These are phyloP conservation scores for Rhizopogon vesiculosus DNA, from an alignment of 768 basidiomycete species.

Conservation along the genomic window DNA sequence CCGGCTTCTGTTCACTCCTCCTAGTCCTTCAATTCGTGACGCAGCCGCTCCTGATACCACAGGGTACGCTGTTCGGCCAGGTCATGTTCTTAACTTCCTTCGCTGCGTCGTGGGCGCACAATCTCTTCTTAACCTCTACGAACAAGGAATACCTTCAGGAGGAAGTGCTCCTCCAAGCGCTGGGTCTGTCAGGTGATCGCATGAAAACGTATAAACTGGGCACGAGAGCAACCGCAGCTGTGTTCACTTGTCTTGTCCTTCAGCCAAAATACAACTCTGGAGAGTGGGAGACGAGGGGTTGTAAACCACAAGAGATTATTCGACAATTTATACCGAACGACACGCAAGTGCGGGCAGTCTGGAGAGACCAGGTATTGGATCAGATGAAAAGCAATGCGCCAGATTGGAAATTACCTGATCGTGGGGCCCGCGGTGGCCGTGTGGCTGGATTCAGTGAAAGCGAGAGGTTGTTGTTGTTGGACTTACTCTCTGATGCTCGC, in stretches of 20 bases:
- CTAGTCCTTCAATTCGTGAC: constrained; percentile 15
- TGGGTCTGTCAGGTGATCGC: constrained; percentile 6
- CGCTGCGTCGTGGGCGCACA: constrained; percentile 19
- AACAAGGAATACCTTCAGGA: constrained; percentile 12
- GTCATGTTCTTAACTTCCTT: constrained; percentile 18
- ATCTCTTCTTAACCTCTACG: constrained; percentile 21
- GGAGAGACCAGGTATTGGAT: background rate
- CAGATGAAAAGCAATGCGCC: background rate
- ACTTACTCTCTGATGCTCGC: background rate
- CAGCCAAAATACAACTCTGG: background rate
- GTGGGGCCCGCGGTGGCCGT: background rate
- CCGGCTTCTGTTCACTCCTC: constrained; percentile 12
- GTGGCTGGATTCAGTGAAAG: background rate
- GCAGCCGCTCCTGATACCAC: constrained; percentile 19
- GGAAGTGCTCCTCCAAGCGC: constrained; percentile 6
- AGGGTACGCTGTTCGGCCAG: constrained; percentile 18
- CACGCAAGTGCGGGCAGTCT: constrained; percentile 1
- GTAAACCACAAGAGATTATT: background rate
- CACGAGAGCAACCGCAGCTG: constrained; percentile 2
- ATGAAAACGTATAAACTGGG: constrained; percentile 4
- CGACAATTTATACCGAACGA: constrained; percentile 4
- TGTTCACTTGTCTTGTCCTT: constrained; percentile 2
- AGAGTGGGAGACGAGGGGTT: background rate
- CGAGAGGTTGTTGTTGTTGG: background rate
- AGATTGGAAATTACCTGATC: background rate